Base-by-base conservation (phyloP, 1,139 yeast species). In the Yamadazyma aaseri region DNA sequence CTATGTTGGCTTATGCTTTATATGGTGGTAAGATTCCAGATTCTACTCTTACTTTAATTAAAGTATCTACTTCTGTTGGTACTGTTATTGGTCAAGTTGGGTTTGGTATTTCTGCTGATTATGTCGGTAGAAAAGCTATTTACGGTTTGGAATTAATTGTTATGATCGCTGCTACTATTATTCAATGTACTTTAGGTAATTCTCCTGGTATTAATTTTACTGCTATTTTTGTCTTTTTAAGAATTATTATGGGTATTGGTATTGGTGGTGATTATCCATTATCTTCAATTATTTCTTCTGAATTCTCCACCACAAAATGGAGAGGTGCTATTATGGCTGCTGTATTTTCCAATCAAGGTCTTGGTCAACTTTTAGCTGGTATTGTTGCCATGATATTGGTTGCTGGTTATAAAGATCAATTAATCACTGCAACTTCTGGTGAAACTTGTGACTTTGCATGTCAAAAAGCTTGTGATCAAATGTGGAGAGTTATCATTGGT, bases 181-280 rank as follows among this genome's bases (percentile, higher is more conserved):
- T 86, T 56, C 96, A 79, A 72, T 85, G 82, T 73, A 63, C 76
- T 42, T 48, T 82, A 36, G 95, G 94, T 51, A 47, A 60, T 6
- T 75, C 94, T 17, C 77, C 86, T 20, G 90, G 83, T 42, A 63
- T 86, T 44, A 73, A 71, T 58, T 83, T 86, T 52, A 78, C 77
- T 32, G 95, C 90, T 34, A 71, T 84, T 36, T 71, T 86, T 45
- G 64, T 81, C n/a, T 79, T 82, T 49, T 79, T 79, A 63, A 81
- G 95, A 76, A 79, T 86, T 46, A 55, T 85, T 42, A 81, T 81
- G 86, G 96, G 96, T 71, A 81, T 92, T 52, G 98, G 98, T 80
- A 94, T 92, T 54, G 98, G 98, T 71, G 98, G 97, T 75, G 98
- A 92, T 68, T 92, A 92, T 66, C 98, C 98, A 51, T 79, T 92